Percentiles rank a stretch among this genome's conserved stretches.
These are phyloP conservation scores for Wickerhamiella sergipiensis DNA, from an alignment of 805 yeast genomes.

Conservation along the genomic window DNA sequence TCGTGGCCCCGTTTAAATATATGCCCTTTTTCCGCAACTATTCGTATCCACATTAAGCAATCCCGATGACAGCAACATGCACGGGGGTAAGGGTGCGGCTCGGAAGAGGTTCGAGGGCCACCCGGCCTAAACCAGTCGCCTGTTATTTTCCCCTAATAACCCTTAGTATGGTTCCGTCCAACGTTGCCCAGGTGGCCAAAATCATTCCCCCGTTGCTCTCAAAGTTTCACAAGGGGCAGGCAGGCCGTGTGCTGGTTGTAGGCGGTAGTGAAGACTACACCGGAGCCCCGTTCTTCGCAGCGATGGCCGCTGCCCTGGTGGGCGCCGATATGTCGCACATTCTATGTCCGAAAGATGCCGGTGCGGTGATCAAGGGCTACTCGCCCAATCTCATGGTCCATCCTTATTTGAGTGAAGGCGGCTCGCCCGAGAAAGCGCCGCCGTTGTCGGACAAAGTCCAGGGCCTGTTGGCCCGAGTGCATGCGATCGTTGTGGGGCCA, in stretches of 20 bases:
- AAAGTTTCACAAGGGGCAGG: slow-evolving; percentile 76
- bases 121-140: no score
- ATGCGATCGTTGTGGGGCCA: slow-evolving; percentile 70
- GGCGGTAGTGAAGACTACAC: slow-evolving; percentile 96
- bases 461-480: not conserved
- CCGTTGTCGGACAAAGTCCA: not conserved
- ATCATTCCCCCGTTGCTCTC: slow-evolving; percentile 46
- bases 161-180: not conserved
- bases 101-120: no score
- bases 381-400: slow-evolving; percentile 94
- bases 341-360: slow-evolving; percentile 72
- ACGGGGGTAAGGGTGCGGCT: no score
- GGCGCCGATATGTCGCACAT: slow-evolving; percentile 88
- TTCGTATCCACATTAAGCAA: no score
- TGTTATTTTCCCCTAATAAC: no score
- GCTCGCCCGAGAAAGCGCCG: slow-evolving; percentile 14
- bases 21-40: no score
- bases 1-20: no score
- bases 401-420: slow-evolving; percentile 56
- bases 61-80: no score
- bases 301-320: slow-evolving; percentile 66
- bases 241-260: slow-evolving; percentile 71
- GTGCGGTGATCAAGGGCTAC: slow-evolving; percentile 68
- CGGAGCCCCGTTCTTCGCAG: slow-evolving; percentile 90
- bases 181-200: slow-evolving; percentile 34